phyloP scores from a whole-genome alignment of 1,139 yeast species.

The Yamadazyma sp. region DNA sequence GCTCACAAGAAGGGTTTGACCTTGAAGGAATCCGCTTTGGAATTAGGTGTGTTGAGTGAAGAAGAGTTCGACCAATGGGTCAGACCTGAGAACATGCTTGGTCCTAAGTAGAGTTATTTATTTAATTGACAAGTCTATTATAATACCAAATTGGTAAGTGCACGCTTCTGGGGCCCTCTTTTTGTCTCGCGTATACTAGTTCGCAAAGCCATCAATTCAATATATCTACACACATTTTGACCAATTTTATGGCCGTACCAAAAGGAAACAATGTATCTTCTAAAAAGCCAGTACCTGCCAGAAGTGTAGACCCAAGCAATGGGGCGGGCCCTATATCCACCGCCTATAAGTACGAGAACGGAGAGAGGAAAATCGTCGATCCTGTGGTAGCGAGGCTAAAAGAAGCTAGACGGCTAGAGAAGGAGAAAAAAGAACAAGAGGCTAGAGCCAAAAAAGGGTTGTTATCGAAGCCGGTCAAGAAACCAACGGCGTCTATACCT shows the following conservation, averaged over 20 bases:
- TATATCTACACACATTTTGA: too few relatives aligned
- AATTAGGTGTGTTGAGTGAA: constrained; percentile 76
- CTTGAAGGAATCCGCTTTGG: constrained; percentile 89
- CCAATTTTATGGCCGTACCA: constrained; percentile 23
- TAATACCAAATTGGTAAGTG: not conserved
- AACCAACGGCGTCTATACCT: constrained; percentile 16
- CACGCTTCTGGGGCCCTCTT: not conserved
- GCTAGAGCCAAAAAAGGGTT: constrained; percentile 34
- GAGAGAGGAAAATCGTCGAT: constrained; percentile 29
- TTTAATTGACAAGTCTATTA: not conserved
- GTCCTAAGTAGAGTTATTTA: constrained; percentile 63
- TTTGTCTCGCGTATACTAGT: not conserved
- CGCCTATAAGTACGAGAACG: constrained; percentile 13
- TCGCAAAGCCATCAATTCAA: too few relatives aligned
- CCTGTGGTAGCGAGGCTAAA: constrained; percentile 63
- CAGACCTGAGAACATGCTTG: constrained; percentile 96
- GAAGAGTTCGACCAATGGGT: constrained; percentile 96
- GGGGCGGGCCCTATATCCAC: constrained; percentile 5
- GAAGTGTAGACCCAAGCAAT: constrained; percentile 6
- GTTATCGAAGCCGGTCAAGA: constrained; percentile 21
- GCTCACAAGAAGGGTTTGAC: constrained; percentile 98
- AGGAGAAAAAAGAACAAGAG: constrained; percentile 41
- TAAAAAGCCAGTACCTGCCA: constrained; percentile 17
- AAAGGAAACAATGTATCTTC: constrained; percentile 31
- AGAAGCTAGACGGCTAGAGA: constrained; percentile 61